Percentiles rank a stretch among this genome's conserved stretches.
phyloP scores from a whole-genome alignment of 148 eudicot species.

The Heliosperma pusillum region DNA sequence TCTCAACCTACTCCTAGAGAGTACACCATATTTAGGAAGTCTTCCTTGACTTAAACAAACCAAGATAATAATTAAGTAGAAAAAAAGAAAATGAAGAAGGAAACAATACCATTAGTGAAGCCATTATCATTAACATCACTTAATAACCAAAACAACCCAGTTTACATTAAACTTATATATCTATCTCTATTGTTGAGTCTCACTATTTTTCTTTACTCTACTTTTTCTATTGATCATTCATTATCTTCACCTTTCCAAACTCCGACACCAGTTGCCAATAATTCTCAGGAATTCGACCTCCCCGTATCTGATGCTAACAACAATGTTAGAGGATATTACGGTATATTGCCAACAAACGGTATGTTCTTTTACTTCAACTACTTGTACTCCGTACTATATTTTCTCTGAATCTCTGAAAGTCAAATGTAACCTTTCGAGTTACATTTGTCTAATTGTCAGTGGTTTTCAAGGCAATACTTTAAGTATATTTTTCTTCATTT shows the following conservation, averaged over 20 bases:
- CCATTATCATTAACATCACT: not conserved
- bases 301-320: not conserved
- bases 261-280: not conserved
- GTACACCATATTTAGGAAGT: no score
- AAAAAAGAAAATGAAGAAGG: not conserved
- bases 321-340: no score
- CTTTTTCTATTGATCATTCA: not conserved
- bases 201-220: conserved; percentile 5
- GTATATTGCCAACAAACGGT: no score
- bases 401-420: no score
- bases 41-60: no score
- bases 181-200: not conserved
- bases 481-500: no score
- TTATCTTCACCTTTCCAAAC: not conserved
- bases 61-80: not conserved
- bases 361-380: no score
- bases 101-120: conserved; percentile 5
- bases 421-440: no score
- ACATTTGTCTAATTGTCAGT: no score
- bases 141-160: not conserved
- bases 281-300: not conserved
- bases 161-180: not conserved
- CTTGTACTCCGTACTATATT: no score
- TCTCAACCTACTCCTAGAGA: no score
- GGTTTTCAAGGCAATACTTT: no score